Conservation (phyloP, 2,329 filamentous ascomycete species). For the Xylariaceae sp. region DNA sequence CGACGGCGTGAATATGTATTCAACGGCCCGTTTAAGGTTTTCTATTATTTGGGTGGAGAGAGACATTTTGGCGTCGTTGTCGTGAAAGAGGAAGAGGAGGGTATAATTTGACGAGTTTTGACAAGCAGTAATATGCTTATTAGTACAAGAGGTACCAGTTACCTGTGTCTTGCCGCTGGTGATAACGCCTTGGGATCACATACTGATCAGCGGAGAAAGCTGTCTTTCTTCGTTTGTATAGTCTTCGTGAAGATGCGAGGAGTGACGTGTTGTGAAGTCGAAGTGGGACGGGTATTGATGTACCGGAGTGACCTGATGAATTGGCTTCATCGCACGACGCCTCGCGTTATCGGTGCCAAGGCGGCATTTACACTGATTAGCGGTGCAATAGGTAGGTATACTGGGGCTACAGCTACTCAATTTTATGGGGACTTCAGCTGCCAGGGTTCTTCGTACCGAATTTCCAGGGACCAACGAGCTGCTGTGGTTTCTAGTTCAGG, state of each 20-base stretch:
- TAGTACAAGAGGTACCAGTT: too few species aligned
- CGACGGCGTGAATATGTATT: slow-evolving; percentile 65
- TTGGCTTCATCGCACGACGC: slow-evolving; percentile 7
- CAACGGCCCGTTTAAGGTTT: slow-evolving; percentile 49
- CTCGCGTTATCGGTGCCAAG: slow-evolving; percentile 13
- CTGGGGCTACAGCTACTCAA: too few species aligned
- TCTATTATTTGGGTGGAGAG: slow-evolving; percentile 38
- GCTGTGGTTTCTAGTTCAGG: too few species aligned
- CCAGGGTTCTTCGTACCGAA: slow-evolving; percentile 5
- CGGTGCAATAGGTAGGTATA: too few species aligned
- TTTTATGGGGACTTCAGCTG: too few species aligned
- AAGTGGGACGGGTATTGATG: too few species aligned
- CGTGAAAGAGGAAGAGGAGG: neutral
- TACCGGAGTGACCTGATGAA: slow-evolving; percentile 19
- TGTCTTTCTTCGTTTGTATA: neutral
- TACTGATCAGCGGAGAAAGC: neutral
- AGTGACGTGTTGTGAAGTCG: slow-evolving; percentile 25
- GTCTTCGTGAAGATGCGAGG: neutral
- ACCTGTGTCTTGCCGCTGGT: neutral
- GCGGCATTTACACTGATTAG: slow-evolving; percentile 10
- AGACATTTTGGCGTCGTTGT: slow-evolving; percentile 13
- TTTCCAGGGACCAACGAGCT: slow-evolving; percentile 10
- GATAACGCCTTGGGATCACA: neutral
- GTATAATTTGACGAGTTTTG: too few species aligned
- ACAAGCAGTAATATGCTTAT: too few species aligned